Conservation (phyloP, 768 basidiomycete genomes). For the Boletus vermiculosoides region DNA sequence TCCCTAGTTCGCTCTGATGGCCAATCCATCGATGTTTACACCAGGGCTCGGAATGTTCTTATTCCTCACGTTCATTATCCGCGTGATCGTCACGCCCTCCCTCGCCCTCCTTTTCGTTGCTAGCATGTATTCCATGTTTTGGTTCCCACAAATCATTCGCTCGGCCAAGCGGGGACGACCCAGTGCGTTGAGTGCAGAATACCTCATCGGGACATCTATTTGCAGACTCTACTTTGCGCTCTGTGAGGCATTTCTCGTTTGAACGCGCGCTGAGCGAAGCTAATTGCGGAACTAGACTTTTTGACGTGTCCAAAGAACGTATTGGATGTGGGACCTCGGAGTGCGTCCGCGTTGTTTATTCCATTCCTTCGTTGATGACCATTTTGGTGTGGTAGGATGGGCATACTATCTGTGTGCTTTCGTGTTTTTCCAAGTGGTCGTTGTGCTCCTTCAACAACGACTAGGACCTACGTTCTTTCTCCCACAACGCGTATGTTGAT, state of each 20-base stretch:
- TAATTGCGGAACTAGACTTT: conserved; percentile 55
- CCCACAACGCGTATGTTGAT: conserved; percentile 54
- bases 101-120: conserved; percentile 66
- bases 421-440: conserved; percentile 57
- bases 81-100: conserved; percentile 66
- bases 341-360: conserved; percentile 41
- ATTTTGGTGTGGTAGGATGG: conserved; percentile 50
- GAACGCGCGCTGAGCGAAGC: neutral
- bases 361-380: neutral
- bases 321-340: conserved; percentile 70
- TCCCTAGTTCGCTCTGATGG: neutral
- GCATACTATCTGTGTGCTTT: conserved; percentile 57
- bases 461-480: conserved; percentile 86
- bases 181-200: conserved; percentile 66
- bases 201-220: conserved; percentile 73
- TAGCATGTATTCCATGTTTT: conserved; percentile 73
- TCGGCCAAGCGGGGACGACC: conserved; percentile 68
- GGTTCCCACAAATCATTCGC: conserved; percentile 83
- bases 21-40: conserved; percentile 3
- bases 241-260: conserved; percentile 51
- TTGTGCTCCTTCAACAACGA: conserved; percentile 70
- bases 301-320: conserved; percentile 83
- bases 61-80: conserved; percentile 69
- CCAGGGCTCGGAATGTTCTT: conserved; percentile 68
- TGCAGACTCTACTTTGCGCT: conserved; percentile 69